Conservation (phyloP, 2,329 filamentous ascomycete genomes). For the Curvularia sp. region DNA sequence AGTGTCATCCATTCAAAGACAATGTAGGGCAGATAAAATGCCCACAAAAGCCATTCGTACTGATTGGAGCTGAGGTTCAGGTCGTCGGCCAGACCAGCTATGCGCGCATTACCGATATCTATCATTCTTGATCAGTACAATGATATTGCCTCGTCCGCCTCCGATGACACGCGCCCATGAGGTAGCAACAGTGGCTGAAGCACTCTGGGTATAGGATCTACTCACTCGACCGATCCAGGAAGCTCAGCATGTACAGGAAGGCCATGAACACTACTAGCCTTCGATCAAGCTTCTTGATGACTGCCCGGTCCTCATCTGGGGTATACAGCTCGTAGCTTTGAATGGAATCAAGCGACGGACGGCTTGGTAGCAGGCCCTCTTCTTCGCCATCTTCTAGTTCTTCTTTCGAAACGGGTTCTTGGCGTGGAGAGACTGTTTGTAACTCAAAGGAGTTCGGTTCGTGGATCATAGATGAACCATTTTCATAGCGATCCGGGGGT, state of each 20-base stretch:
- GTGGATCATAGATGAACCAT: slow-evolving; percentile 14
- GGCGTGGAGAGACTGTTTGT: slow-evolving; percentile 25
- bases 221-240: slow-evolving; percentile 83
- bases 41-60: slow-evolving; percentile 68
- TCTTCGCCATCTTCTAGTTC: slow-evolving; percentile 36
- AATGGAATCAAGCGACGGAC: slow-evolving; percentile 34
- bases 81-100: slow-evolving; percentile 64
- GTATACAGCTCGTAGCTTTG: slow-evolving; percentile 63
- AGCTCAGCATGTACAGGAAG: slow-evolving; percentile 82
- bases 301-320: slow-evolving; percentile 72
- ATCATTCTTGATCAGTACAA: slow-evolving; percentile 11
- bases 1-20: slow-evolving; percentile 71
- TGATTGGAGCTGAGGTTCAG: slow-evolving; percentile 62
- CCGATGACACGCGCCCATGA: slow-evolving; percentile 34
- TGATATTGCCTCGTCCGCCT: not conserved
- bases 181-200: slow-evolving; percentile 2
- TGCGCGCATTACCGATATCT: slow-evolving; percentile 69
- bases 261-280: slow-evolving; percentile 81
- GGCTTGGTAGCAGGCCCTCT: slow-evolving; percentile 24
- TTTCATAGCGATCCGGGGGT: slow-evolving; percentile 25
- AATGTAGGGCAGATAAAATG: slow-evolving; percentile 70
- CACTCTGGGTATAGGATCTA: slow-evolving; percentile 14
- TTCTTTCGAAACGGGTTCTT: slow-evolving; percentile 17
- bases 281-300: slow-evolving; percentile 78
- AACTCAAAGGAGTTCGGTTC: slow-evolving; percentile 38